These are phyloP conservation scores for Penicillium waksmanii DNA, from an alignment of 495 filamentous ascomycete genomes.

Conservation along the genomic window DNA sequence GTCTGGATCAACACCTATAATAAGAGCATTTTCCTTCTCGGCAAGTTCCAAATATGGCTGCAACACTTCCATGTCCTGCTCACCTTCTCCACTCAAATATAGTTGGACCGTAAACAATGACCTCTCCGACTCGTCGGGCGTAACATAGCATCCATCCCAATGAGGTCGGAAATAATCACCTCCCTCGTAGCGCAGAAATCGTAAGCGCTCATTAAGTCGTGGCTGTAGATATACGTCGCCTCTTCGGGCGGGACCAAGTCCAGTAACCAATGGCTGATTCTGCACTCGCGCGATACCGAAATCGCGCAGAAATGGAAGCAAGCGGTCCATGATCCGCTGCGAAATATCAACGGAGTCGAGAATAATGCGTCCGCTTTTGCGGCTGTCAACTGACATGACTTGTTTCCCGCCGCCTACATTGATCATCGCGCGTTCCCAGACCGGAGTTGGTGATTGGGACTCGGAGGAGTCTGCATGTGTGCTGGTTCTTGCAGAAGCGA, in stretches of 20 bases:
- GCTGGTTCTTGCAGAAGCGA: slow-evolving; percentile 6
- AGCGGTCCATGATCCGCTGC: slow-evolving; percentile 62
- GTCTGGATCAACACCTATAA: slow-evolving; percentile 9
- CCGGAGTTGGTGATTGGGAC: slow-evolving; percentile 12
- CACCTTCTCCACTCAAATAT: slow-evolving; percentile 72
- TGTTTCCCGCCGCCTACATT: slow-evolving; percentile 68
- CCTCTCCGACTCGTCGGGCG: slow-evolving; percentile 57
- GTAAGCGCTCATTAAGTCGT: slow-evolving; percentile 73
- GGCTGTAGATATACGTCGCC: slow-evolving; percentile 47
- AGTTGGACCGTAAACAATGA: slow-evolving; percentile 81
- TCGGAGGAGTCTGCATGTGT: slow-evolving; percentile 1
- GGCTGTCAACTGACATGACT: slow-evolving; percentile 54
- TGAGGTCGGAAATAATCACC: slow-evolving; percentile 83
- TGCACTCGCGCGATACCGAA: slow-evolving; percentile 39
- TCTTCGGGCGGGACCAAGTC: slow-evolving; percentile 46
- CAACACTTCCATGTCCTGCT: slow-evolving; percentile 44
- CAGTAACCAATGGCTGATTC: slow-evolving; percentile 48
- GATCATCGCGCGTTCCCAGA: slow-evolving; percentile 52
- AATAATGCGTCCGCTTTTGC: slow-evolving; percentile 77
- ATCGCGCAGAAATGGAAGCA: slow-evolving; percentile 52
- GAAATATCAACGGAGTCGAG: slow-evolving; percentile 67
- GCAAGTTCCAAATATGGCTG: slow-evolving; percentile 25
- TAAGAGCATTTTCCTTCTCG: slow-evolving; percentile 19
- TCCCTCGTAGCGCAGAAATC: slow-evolving; percentile 76
- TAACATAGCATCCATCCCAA: slow-evolving; percentile 70